These are phyloP conservation scores for Gliomastix tumulicola DNA, from an alignment of 2,329 filamentous ascomycete genomes.

Conservation along the genomic window DNA sequence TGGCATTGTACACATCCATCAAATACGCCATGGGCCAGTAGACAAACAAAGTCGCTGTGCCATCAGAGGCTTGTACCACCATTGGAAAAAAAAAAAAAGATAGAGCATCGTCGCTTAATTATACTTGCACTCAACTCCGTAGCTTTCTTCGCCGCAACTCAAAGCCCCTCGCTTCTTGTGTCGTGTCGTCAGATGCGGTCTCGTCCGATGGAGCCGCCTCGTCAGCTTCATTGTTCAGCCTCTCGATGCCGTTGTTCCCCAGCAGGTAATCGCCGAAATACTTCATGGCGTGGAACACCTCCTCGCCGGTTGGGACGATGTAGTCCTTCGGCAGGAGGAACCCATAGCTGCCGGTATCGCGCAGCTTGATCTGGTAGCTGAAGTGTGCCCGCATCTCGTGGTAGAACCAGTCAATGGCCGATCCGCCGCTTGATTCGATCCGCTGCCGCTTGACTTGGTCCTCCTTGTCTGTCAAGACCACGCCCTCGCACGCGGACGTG, in stretches of 20 bases:
- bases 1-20: conserved; percentile 34
- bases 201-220: conserved; percentile 8
- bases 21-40: conserved; percentile 22
- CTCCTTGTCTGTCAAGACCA: conserved; percentile 34
- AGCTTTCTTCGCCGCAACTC: conserved; percentile 21
- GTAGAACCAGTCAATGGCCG: conserved; percentile 92
- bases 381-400: conserved; percentile 76
- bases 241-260: conserved; percentile 61
- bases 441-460: conserved; percentile 20
- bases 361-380: conserved; percentile 88
- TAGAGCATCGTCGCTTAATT: background rate
- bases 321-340: conserved; percentile 83
- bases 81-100: background rate
- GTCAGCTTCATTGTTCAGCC: conserved; percentile 7
- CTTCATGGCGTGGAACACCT: conserved; percentile 75
- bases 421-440: conserved; percentile 73
- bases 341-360: conserved; percentile 90
- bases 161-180: conserved; percentile 6
- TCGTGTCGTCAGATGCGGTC: too few species aligned
- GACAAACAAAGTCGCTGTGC: background rate
- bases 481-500: conserved; percentile 80
- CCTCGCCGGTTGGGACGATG: conserved; percentile 84
- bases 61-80: too few species aligned
- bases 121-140: conserved; percentile 11
- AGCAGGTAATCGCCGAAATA: conserved; percentile 78